Base-by-base conservation (phyloP, 2,329 filamentous ascomycete species). In the Penicillium sp. region DNA sequence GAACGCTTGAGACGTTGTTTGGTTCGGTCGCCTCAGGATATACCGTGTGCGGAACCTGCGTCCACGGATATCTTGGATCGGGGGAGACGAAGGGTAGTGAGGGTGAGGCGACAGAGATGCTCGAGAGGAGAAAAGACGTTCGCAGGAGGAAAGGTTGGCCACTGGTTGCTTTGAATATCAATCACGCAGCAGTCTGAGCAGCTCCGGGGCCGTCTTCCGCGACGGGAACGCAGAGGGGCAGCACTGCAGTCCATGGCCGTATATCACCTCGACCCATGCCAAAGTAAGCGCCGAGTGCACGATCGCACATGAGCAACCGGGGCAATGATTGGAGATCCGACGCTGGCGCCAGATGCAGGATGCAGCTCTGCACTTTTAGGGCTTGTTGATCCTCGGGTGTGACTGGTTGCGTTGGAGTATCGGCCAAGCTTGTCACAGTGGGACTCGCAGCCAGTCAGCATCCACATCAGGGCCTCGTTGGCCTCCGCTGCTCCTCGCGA, bases 401-500 rank as follows among this genome's bases (percentile, higher is more conserved):
- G 59, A 66, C 59, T 65, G 62, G 63, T 49, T 46, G 48, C 43
- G 37, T 24, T 42, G 46, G 45, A 49, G 54, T 49, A 55, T 57
- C 50, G 51, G 55, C 52, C 61, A 55, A 60, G 56, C 57, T 63
- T 62, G 59, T 66, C 64, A 66, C 64, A 64, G 62, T 60, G 63
- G 63, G 56, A 57, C 37, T 45, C 32, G 26, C 7, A 46, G 45
- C 57, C 56, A 57, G 54, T 58, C 8, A 56, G 43, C 59, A 52
- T 48, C 50, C 39, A 28, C 13, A 43, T 34, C 38, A 2, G 43
- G 29, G 33, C 47, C 38, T 18, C 43, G 41, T 41, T 9, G 49
- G 29, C 40, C 46, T 36, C 41, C 32, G 48, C 41, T 29, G 47
- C 44, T 36, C 43, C 51, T 52, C 44, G 46, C 49, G 45, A 56